Base-by-base conservation (phyloP, 2,329 filamentous ascomycete genomes). In the Phialophora verrucosa region DNA sequence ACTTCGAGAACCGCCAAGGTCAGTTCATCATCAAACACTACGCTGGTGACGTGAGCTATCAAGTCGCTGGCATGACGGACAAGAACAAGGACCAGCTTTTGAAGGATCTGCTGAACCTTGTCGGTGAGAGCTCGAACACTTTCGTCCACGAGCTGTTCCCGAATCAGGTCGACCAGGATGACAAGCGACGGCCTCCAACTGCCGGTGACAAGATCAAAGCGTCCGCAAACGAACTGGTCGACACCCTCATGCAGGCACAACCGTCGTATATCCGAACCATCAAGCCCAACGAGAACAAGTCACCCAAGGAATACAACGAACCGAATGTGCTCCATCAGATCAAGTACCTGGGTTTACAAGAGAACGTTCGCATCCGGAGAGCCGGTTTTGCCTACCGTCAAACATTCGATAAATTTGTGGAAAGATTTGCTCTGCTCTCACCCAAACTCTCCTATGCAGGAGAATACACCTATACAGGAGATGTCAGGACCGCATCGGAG, bases 1-100 rank as follows among this genome's bases (percentile, higher is more conserved):
- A 99, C 77, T 90, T 99, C 73, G 92, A 93, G 65, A 91, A 91
- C 70, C 88, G 95, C 49, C 94, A 98, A 79, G 94, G 94, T 59
- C 95, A 92, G 77, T 99, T 99, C 79, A 95, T 99, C 75, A 91
- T 99, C 81, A 98, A 97, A 83, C 95, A 99, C 80, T 99, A 99
- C 77, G 95, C 95, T 65, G 95, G 95, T 79, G 95, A 99, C 79
- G 95, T 99, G 72, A 89, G 88, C 71, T 99, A 99, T 78, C 91
- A 91, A 1, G 90, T 98, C 2, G 92, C 96, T 64, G 95, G 95
- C 66, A 99, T 99, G 83, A 99, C 95, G 0, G 95, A 99, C 79
- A 99, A 99, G 85, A 99, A 98, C 84, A 99, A 98, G 84, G 95
- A 99, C 76, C 92, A 96, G 79, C 84, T 99, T 53, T 83, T 98